These are phyloP conservation scores for Penicillium egyptiacum DNA, from an alignment of 495 filamentous ascomycete species.

Conservation along the genomic window DNA sequence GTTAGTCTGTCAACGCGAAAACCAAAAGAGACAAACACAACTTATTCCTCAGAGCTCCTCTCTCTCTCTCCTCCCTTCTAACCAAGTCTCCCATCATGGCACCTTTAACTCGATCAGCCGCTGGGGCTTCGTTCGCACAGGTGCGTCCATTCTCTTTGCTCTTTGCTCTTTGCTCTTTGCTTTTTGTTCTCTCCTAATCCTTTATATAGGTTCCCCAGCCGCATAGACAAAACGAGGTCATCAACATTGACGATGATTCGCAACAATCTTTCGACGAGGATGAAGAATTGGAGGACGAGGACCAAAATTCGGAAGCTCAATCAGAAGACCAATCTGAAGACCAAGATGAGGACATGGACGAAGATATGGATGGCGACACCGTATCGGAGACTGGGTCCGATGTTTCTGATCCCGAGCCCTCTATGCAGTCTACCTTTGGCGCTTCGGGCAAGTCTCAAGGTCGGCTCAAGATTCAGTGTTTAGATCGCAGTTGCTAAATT, in stretches of 20 bases:
- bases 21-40: conserved; percentile 38
- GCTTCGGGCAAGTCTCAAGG: conserved; percentile 18
- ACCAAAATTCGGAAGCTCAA: conserved; percentile 6
- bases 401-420: conserved; percentile 22
- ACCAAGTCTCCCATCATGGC: conserved; percentile 25
- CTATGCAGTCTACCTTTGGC: conserved; percentile 19
- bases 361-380: conserved; percentile 24
- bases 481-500: conserved; percentile 19
- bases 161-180: neutral
- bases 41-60: conserved; percentile 18
- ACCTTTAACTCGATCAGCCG: conserved; percentile 31
- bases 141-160: conserved; percentile 10
- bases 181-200: conserved; percentile 23
- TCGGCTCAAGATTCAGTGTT: conserved; percentile 1
- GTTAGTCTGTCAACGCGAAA: conserved; percentile 37
- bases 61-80: conserved; percentile 8
- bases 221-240: conserved; percentile 37
- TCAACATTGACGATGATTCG: conserved; percentile 43
- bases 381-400: conserved; percentile 21
- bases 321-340: conserved; percentile 21
- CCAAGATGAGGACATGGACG: conserved; percentile 34
- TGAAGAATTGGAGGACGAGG: conserved; percentile 22
- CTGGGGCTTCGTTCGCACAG: conserved; percentile 17
- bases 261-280: conserved; percentile 33
- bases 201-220: conserved; percentile 22